Percentiles rank a stretch among this genome's conserved stretches.
Evolutionary conservation across 73 alveolate genomes (phyloP).

Genomic region (Symbiodinium pilosum): DNA sequence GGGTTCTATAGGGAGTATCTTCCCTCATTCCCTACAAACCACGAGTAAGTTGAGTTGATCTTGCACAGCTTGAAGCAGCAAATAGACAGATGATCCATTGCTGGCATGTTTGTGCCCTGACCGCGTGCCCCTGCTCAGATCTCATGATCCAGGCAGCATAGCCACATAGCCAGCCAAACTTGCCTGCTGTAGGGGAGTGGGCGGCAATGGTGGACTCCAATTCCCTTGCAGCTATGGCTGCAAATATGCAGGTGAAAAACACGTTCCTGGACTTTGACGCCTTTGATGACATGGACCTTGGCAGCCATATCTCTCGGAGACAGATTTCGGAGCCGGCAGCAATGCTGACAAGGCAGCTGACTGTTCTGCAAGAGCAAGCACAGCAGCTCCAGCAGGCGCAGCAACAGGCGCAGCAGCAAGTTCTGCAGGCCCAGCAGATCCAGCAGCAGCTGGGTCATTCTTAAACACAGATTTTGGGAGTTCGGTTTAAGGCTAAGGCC

Average conservation of each 20-base stretch:
- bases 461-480: no score
- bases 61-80: no score
- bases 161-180: background rate
- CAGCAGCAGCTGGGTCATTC: background rate
- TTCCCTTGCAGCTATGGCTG: constrained; percentile 4
- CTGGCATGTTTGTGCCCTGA: background rate
- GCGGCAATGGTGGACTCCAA: background rate
- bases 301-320: background rate
- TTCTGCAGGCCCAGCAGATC: background rate
- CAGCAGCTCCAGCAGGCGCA: constrained; percentile 15
- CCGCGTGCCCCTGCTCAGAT: no score
- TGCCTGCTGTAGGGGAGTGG: background rate
- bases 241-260: background rate
- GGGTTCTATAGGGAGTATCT: no score
- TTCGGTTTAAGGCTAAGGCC: no score
- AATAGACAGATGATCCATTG: background rate
- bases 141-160: background rate
- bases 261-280: background rate
- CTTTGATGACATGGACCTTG: background rate
- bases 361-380: background rate
- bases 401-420: background rate
- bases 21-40: no score
- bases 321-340: constrained; percentile 3
- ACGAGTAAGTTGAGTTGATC: no score
- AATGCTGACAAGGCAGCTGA: background rate